Percentiles rank a stretch among this genome's conserved stretches.
phyloP scores from a whole-genome alignment of 2,329 filamentous ascomycete species.

The Ciborinia camelliae region DNA sequence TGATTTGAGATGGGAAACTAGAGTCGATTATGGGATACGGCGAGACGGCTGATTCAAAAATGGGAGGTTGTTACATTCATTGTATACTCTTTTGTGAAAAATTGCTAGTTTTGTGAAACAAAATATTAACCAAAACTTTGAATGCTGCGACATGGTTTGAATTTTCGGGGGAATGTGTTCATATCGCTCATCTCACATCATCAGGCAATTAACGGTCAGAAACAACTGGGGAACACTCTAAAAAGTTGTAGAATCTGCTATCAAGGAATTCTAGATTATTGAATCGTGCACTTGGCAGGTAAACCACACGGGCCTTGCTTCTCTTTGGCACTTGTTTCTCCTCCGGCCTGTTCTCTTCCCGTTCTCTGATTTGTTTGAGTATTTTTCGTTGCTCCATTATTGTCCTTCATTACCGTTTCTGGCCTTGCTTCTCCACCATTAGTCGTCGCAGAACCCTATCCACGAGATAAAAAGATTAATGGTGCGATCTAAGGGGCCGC shows the following conservation, averaged over 20 bases:
- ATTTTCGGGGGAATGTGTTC: too few species aligned
- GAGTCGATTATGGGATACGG: constrained; percentile 1
- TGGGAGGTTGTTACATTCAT: background rate
- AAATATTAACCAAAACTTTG: background rate
- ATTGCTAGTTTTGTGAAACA: background rate
- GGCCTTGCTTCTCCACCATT: constrained; percentile 20
- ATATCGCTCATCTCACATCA: background rate
- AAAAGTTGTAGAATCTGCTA: background rate
- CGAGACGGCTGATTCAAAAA: background rate
- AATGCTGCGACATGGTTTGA: background rate
- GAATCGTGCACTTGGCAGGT: constrained; percentile 68
- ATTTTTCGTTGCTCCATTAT: constrained; percentile 27
- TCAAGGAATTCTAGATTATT: constrained; percentile 30
- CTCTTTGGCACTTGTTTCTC: constrained; percentile 39
- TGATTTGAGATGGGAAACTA: constrained; percentile 2
- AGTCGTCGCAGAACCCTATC: constrained; percentile 41
- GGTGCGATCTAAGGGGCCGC: background rate
- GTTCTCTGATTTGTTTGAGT: constrained; percentile 27
- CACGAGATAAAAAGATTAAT: background rate
- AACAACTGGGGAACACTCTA: background rate
- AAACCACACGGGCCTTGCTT: constrained; percentile 73
- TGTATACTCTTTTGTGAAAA: background rate
- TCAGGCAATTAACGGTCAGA: background rate
- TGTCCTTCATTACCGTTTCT: constrained; percentile 32
- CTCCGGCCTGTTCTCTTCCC: constrained; percentile 34